phyloP scores from a whole-genome alignment of 2,329 filamentous ascomycete genomes.

The Trichoderma semiorbis region DNA sequence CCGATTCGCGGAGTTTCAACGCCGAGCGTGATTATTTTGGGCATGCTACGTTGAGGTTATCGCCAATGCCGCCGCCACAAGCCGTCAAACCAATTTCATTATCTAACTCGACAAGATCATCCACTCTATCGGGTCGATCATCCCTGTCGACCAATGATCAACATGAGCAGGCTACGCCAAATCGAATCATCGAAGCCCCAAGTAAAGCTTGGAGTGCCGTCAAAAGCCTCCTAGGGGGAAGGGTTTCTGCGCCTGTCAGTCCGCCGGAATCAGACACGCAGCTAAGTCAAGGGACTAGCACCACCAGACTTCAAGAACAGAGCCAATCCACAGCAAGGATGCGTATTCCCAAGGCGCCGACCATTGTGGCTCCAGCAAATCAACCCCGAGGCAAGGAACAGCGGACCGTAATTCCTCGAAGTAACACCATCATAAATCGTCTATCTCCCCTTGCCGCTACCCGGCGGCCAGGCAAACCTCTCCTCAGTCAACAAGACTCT shows the following conservation, averaged over 20 bases:
- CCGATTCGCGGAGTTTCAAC: conserved; percentile 35
- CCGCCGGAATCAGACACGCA: conserved; percentile 17
- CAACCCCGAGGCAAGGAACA: background rate
- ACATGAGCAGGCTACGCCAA: background rate
- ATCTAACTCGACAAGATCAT: background rate
- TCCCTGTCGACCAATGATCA: background rate
- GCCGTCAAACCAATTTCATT: background rate
- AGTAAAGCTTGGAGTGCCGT: conserved; percentile 4
- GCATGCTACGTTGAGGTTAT: conserved; percentile 36
- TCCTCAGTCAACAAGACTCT: background rate
- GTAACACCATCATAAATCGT: background rate
- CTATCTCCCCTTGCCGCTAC: background rate
- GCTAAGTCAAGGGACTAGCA: background rate
- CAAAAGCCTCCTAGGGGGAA: background rate
- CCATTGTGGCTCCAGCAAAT: background rate
- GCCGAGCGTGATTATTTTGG: conserved; percentile 37
- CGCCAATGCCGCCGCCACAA: conserved; percentile 21
- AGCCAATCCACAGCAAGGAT: background rate
- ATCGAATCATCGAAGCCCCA: background rate
- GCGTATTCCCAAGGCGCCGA: background rate
- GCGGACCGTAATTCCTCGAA: background rate
- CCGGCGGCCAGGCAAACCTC: background rate
- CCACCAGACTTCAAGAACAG: background rate
- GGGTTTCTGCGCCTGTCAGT: background rate
- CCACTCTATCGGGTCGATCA: background rate